phyloP scores from a whole-genome alignment of 805 yeast genomes.

The Saccharomycopsis capsularis region DNA sequence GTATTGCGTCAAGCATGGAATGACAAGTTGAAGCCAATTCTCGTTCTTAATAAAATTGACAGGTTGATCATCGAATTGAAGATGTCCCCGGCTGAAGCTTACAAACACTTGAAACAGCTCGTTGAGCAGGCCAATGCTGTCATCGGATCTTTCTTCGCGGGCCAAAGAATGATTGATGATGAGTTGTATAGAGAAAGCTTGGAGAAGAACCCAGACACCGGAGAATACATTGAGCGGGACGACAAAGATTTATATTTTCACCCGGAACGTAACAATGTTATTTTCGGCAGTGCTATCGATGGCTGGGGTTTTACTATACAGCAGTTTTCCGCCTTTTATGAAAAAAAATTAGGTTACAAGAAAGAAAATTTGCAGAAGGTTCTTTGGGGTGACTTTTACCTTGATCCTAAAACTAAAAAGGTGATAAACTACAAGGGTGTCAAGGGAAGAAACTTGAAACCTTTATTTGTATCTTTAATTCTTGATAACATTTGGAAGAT shows the following conservation, averaged over 20 bases:
- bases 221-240: conserved; percentile 57
- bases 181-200: conserved; percentile 63
- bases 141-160: conserved; percentile 85
- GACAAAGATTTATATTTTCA: conserved; percentile 81
- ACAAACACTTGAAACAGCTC: conserved; percentile 64
- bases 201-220: conserved; percentile 31
- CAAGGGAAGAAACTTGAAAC: conserved; percentile 59
- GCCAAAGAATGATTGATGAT: conserved; percentile 89
- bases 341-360: conserved; percentile 76
- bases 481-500: conserved; percentile 90
- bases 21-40: conserved; percentile 78
- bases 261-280: conserved; percentile 82
- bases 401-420: conserved; percentile 85
- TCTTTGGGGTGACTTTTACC: conserved; percentile 91
- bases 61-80: conserved; percentile 76
- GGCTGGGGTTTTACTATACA: conserved; percentile 96
- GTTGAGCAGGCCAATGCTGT: conserved; percentile 95
- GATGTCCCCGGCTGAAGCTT: conserved; percentile 79
- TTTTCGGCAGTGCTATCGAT: conserved; percentile 86
- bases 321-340: conserved; percentile 83
- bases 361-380: conserved; percentile 72
- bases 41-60: conserved; percentile 89
- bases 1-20: conserved; percentile 95
- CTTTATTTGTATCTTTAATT: conserved; percentile 79
- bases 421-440: conserved; percentile 61